Evolutionary conservation across 768 basidiomycete genomes (phyloP).

Genomic region (Pleurotus eryngii): DNA sequence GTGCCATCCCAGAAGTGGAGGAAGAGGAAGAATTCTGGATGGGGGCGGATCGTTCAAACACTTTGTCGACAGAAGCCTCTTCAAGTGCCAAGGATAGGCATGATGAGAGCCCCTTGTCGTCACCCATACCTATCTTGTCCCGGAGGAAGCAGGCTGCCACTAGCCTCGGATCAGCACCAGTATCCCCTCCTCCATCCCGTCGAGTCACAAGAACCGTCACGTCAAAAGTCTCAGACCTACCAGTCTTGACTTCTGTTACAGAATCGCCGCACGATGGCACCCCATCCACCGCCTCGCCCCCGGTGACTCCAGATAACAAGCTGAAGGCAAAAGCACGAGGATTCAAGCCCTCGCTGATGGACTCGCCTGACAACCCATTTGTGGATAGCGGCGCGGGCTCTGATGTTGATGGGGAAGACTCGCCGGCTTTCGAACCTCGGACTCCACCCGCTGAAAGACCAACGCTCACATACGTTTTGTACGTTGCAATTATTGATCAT

Average conservation of each 20-base stretch:
- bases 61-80: background rate
- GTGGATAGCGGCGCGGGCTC: background rate
- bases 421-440: background rate
- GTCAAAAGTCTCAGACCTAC: background rate
- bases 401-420: background rate
- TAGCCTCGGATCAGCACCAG: background rate
- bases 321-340: background rate
- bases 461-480: conserved; percentile 6
- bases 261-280: background rate
- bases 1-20: background rate
- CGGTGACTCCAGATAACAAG: conserved; percentile 1
- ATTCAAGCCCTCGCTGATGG: background rate
- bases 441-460: conserved; percentile 2
- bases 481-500: background rate
- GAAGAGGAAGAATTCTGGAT: conserved; percentile 6
- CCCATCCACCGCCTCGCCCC: conserved; percentile 1
- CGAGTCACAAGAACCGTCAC: background rate
- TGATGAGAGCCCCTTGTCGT: background rate
- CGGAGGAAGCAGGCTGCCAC: background rate
- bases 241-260: background rate
- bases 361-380: conserved; percentile 7
- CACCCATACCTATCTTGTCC: background rate
- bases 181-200: conserved; percentile 5
- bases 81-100: background rate
- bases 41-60: background rate